phyloP scores from a whole-genome alignment of 2,329 filamentous ascomycete species.

The Nigrospora oryzae region DNA sequence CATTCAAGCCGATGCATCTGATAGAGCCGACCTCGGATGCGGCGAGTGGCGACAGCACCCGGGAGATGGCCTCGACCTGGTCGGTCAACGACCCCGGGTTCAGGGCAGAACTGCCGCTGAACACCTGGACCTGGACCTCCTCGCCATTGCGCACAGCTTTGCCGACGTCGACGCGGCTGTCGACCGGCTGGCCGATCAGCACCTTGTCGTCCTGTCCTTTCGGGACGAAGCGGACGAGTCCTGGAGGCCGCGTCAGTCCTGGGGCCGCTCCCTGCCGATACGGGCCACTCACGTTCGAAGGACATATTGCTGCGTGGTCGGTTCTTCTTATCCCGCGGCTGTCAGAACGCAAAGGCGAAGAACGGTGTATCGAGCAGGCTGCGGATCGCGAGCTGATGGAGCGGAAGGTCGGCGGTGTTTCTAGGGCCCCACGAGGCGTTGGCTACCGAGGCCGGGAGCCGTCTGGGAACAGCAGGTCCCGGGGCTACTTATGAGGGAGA shows the following conservation, averaged over 20 bases:
- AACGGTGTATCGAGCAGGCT: too few species aligned
- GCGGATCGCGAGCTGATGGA: too few species aligned
- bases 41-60: constrained; percentile 41
- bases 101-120: constrained; percentile 50
- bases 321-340: too few species aligned
- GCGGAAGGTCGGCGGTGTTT: too few species aligned
- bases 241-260: background rate
- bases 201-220: constrained; percentile 33
- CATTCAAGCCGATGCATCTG: constrained; percentile 50
- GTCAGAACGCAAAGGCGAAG: too few species aligned
- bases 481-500: too few species aligned
- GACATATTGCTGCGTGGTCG: background rate
- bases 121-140: constrained; percentile 47
- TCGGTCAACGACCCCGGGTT: constrained; percentile 39
- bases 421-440: too few species aligned
- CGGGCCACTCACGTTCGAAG: background rate
- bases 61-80: constrained; percentile 32
- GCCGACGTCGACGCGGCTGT: constrained; percentile 46
- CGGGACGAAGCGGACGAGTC: constrained; percentile 51
- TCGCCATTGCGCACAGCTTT: constrained; percentile 44
- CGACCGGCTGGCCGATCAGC: constrained; percentile 44
- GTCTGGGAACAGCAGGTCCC: too few species aligned
- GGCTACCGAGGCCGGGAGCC: too few species aligned
- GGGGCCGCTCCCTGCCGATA: too few species aligned
- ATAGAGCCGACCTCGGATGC: constrained; percentile 44